Evolutionary conservation across 2,329 filamentous ascomycete species (phyloP), one percentile per base, ranked within the genome.

Genomic region (Mariannaea elegans): DNA sequence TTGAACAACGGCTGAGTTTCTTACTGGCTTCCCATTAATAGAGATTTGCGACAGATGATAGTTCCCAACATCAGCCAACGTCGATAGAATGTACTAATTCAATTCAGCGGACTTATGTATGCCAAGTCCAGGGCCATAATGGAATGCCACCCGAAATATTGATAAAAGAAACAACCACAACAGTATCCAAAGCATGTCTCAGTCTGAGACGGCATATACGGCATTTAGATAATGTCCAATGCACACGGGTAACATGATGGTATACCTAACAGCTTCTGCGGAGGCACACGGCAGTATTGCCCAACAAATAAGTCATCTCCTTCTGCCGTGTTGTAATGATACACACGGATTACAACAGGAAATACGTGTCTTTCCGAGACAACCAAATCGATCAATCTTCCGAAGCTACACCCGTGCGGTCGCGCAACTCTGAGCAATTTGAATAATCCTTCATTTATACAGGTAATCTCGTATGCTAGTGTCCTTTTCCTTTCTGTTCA

Each of bases 351-450:
- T 59, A 51, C 58, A 56, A 61, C 61, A 56, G 60, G 46, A 18
- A 62, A 41, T 50, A 67, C 60, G 65, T 56, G 62, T 47, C 52
- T 50, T 61, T 27, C 66, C 68, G 63, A 66, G 58, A 62, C 60
- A 48, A 46, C 45, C 42, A 56, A 49, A 57, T 56, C 60, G 44
- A 61, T 61, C 61, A 69, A 70, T 67, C 57, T 56, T 69, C 66
- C 68, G 68, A 49, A 46, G 57, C 58, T 52, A 59, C 60, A 68
- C 57, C 41, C 58, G 39, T 10, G n/a, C 13, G 3, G 24, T 9
- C 10, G 41, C 41, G 41, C 41, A 50, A 34, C 18, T 50, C n/a
- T 34, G 18, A 38, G n/a, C 23, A 49, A 46, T 7, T 31, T 12
- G 24, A 31, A 24, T 16, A 19, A 27, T 18, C 18, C 51, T 60